Percentiles rank a stretch among this genome's conserved stretches.
These are phyloP conservation scores for Aurifilum marmelostoma DNA, from an alignment of 2,329 filamentous ascomycete species.

Conservation along the genomic window DNA sequence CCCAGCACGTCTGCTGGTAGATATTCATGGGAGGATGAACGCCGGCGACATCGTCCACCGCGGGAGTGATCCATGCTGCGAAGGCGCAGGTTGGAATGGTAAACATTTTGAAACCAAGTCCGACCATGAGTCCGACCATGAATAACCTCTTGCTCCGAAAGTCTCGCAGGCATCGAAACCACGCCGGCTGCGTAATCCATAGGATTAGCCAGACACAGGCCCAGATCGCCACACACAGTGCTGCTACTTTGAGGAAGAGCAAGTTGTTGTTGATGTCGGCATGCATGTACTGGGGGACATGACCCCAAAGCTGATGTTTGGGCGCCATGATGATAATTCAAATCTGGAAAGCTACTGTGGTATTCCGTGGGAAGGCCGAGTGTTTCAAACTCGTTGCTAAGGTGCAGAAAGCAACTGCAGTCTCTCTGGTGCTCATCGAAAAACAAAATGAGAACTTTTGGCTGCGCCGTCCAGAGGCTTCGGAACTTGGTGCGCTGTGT, in stretches of 20 bases:
- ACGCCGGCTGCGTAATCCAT: neutral
- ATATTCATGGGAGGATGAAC: conserved; percentile 29
- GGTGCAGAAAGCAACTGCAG: too few relatives aligned
- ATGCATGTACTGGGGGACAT: neutral
- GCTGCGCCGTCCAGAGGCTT: too few relatives aligned
- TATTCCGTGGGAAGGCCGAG: too few relatives aligned
- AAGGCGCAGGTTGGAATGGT: conserved; percentile 29
- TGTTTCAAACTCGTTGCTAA: too few relatives aligned
- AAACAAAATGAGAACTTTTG: too few relatives aligned
- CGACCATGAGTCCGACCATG: conserved; percentile 31
- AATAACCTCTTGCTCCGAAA: conserved; percentile 29
- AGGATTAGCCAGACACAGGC: neutral
- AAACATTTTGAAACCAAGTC: conserved; percentile 31
- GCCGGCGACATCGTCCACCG: conserved; percentile 32
- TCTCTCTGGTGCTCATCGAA: too few relatives aligned
- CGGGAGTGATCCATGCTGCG: conserved; percentile 29
- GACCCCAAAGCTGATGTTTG: neutral
- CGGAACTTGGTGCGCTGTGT: too few relatives aligned
- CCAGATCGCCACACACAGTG: neutral
- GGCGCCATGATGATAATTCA: conserved; percentile 11
- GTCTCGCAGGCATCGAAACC: conserved; percentile 13
- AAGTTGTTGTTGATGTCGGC: neutral
- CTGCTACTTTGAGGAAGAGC: neutral
- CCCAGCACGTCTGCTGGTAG: conserved; percentile 34
- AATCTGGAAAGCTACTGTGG: neutral